phyloP scores from a whole-genome alignment of 495 filamentous ascomycete genomes.

The Xylaria intraflava region DNA sequence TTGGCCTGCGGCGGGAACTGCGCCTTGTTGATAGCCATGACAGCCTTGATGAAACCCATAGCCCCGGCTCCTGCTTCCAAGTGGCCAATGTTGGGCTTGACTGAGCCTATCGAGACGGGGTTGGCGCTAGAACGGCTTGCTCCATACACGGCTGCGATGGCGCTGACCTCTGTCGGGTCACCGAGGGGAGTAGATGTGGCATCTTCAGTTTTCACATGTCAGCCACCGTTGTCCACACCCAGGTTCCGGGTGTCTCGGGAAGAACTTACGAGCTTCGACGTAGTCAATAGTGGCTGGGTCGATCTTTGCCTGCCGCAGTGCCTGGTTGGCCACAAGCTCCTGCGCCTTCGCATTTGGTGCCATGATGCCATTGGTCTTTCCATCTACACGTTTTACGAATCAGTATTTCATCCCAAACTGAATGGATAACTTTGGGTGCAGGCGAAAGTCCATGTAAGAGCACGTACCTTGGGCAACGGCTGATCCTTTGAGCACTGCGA shows the following conservation, averaged over 20 bases:
- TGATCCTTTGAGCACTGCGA: constrained; percentile 31
- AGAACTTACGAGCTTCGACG: constrained; percentile 40
- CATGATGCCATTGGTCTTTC: constrained; percentile 34
- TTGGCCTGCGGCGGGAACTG: constrained; percentile 28
- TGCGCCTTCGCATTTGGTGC: constrained; percentile 30
- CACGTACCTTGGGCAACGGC: constrained; percentile 7
- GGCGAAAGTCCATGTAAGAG: too few relatives aligned
- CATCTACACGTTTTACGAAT: too few relatives aligned
- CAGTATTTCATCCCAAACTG: too few relatives aligned
- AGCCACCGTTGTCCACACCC: too few relatives aligned
- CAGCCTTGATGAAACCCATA: constrained; percentile 35
- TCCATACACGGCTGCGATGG: constrained; percentile 23
- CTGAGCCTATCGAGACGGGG: constrained; percentile 18
- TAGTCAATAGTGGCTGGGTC: constrained; percentile 27
- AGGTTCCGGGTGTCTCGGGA: too few relatives aligned
- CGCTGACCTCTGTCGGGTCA: constrained; percentile 36
- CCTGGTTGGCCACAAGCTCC: constrained; percentile 19
- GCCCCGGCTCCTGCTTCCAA: constrained; percentile 26
- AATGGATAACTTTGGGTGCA: too few relatives aligned
- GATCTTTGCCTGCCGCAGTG: constrained; percentile 27
- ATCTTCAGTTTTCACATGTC: too few relatives aligned
- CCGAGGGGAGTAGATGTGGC: constrained; percentile 39
- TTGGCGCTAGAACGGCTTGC: not conserved
- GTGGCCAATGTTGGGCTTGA: constrained; percentile 28
- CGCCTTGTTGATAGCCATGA: constrained; percentile 26